These are phyloP conservation scores for Kwoniella heveanensis DNA, from an alignment of 768 basidiomycete species.

Conservation along the genomic window DNA sequence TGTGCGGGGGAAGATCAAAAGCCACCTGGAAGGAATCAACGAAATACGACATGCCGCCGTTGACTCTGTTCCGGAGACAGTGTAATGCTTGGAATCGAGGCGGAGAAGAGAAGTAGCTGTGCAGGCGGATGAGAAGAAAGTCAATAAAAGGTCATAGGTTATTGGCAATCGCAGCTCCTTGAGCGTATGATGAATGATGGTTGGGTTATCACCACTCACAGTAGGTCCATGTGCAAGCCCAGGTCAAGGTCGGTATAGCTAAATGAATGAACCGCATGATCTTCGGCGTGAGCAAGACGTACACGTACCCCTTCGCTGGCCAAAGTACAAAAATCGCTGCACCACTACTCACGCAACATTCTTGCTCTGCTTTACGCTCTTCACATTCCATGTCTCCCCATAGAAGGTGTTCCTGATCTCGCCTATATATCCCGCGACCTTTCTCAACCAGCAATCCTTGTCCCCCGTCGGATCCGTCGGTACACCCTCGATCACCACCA, in stretches of 20 bases:
- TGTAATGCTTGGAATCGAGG: constrained; percentile 92
- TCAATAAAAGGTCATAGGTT: too few species aligned
- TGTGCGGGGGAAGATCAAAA: constrained; percentile 60
- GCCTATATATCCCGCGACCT: constrained; percentile 70
- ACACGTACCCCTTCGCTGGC: too few species aligned
- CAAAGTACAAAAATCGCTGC: too few species aligned
- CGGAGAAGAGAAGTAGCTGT: constrained; percentile 89
- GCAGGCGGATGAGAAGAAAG: too few species aligned
- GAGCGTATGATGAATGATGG: too few species aligned
- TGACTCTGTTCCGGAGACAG: constrained; percentile 79
- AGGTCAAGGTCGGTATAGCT: constrained; percentile 82
- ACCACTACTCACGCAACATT: constrained; percentile 80
- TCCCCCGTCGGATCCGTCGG: constrained; percentile 66
- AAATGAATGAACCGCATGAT: background rate
- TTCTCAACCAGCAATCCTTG: constrained; percentile 67
- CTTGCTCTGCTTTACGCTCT: constrained; percentile 68
- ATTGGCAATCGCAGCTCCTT: too few species aligned
- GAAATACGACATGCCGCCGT: constrained; percentile 82
- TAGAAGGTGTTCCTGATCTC: constrained; percentile 86
- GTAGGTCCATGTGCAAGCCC: constrained; percentile 86
- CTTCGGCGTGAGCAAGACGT: background rate
- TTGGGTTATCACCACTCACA: constrained; percentile 66
- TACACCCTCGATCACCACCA: constrained; percentile 73
- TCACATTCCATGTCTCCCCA: constrained; percentile 84
- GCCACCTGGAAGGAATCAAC: constrained; percentile 77